Conservation (phyloP, 805 yeast species). For the Millerozyma miso region DNA sequence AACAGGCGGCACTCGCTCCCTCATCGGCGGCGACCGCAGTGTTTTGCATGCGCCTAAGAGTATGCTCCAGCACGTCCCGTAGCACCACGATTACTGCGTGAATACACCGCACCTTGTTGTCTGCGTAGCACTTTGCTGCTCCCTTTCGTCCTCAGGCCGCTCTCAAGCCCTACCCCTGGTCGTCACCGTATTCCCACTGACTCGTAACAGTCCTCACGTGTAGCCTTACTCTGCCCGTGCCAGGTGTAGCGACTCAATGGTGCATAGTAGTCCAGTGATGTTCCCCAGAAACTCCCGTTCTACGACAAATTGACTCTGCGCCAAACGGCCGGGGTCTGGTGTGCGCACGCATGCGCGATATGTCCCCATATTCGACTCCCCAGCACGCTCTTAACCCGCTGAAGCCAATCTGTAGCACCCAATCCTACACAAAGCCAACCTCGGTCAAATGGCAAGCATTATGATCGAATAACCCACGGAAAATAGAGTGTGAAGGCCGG, state of each 20-base stretch:
- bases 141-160: background rate
- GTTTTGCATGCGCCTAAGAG: too few relatives aligned
- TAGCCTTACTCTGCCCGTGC: background rate
- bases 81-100: too few relatives aligned
- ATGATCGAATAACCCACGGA: background rate
- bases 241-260: background rate
- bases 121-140: too few relatives aligned
- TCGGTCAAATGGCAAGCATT: background rate
- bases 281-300: background rate
- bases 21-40: too few relatives aligned
- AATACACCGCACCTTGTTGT: too few relatives aligned
- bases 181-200: background rate
- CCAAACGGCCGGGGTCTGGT: background rate
- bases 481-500: background rate
- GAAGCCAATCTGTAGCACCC: background rate
- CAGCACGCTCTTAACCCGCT: background rate
- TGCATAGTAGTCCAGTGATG: background rate
- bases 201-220: background rate
- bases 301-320: background rate
- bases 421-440: background rate
- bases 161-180: background rate
- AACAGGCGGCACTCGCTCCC: too few relatives aligned
- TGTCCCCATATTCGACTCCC: background rate
- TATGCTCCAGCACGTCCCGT: too few relatives aligned
- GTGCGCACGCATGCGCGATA: background rate